Evolutionary conservation across 371 early-diverging fungal species (phyloP).

Genomic region (Chytridium lagenaria): DNA sequence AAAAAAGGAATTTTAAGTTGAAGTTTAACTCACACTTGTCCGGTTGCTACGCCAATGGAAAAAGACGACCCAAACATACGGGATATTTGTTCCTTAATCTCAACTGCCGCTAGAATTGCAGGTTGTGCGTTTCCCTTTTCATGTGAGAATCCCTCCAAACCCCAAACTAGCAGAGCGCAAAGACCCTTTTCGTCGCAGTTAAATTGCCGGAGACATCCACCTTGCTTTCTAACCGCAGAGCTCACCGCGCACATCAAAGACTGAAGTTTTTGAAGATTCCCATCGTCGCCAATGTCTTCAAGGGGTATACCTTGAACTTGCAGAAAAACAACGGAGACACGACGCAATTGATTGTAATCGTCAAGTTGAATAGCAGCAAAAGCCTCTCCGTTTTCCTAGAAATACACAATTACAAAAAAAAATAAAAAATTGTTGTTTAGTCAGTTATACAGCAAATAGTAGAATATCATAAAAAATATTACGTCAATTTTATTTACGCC

Average conservation of each 20-base stretch:
- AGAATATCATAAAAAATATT: too few relatives aligned
- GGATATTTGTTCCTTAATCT: constrained; percentile 18
- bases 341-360: constrained; percentile 16
- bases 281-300: neutral
- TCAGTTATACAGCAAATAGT: too few relatives aligned
- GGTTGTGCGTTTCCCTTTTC: constrained; percentile 25
- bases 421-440: too few relatives aligned
- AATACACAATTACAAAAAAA: too few relatives aligned
- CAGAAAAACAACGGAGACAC: constrained; percentile 12
- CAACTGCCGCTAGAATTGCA: constrained; percentile 25
- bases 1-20: neutral
- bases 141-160: constrained; percentile 37
- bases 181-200: constrained; percentile 36
- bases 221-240: neutral
- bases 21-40: constrained; percentile 17
- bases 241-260: neutral
- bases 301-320: constrained; percentile 3
- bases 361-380: neutral
- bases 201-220: constrained; percentile 36
- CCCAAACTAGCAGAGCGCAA: constrained; percentile 35
- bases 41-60: constrained; percentile 33
- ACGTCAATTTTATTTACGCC: too few relatives aligned
- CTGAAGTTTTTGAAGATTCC: neutral
- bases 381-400: too few relatives aligned
- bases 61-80: neutral